phyloP scores from a whole-genome alignment of 192 early-diverging fungal genomes.

The Coemansia sp. region DNA sequence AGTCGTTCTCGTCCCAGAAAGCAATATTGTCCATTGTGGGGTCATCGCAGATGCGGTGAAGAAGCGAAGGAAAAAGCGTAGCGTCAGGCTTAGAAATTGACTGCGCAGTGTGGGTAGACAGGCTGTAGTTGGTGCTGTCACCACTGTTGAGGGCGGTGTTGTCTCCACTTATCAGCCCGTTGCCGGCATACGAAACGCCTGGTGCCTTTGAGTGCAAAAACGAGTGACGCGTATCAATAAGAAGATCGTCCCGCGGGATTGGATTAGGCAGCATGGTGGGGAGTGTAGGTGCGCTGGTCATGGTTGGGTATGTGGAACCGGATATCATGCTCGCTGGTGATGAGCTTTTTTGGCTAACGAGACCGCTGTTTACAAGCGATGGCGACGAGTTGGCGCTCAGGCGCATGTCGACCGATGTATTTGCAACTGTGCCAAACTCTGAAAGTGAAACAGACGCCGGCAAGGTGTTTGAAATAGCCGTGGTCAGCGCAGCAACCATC shows the following conservation, averaged over 20 bases:
- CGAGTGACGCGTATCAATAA: constrained; percentile 2
- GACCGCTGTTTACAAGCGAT: constrained; percentile 5
- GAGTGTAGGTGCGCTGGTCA: constrained; percentile 9
- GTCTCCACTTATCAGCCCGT: constrained; percentile 14
- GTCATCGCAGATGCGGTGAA: constrained; percentile 40
- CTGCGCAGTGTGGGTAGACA: constrained; percentile 20
- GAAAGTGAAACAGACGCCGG: constrained; percentile 13
- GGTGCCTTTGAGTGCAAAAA: constrained; percentile 20
- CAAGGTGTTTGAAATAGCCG: constrained; percentile 3
- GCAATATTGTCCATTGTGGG: constrained; percentile 17
- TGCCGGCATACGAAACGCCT: constrained; percentile 4
- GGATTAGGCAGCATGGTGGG: constrained; percentile 12
- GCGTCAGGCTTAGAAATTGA: constrained; percentile 17
- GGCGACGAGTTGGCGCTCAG: constrained; percentile 27
- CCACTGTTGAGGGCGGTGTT: constrained; percentile 29
- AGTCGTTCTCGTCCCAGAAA: constrained; percentile 38
- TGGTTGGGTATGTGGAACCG: background rate
- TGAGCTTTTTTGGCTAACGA: constrained; percentile 7
- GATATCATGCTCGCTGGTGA: constrained; percentile 15
- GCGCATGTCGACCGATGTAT: constrained; percentile 12
- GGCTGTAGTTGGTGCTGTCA: constrained; percentile 21
- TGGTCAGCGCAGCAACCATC: constrained; percentile 4
- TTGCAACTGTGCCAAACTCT: constrained; percentile 14
- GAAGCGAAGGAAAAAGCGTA: constrained; percentile 40
- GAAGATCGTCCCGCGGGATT: constrained; percentile 4